Evolutionary conservation across 2,329 filamentous ascomycete species (phyloP), one percentile per base, ranked within the genome.

Genomic region (Fusarium oxysporum): DNA sequence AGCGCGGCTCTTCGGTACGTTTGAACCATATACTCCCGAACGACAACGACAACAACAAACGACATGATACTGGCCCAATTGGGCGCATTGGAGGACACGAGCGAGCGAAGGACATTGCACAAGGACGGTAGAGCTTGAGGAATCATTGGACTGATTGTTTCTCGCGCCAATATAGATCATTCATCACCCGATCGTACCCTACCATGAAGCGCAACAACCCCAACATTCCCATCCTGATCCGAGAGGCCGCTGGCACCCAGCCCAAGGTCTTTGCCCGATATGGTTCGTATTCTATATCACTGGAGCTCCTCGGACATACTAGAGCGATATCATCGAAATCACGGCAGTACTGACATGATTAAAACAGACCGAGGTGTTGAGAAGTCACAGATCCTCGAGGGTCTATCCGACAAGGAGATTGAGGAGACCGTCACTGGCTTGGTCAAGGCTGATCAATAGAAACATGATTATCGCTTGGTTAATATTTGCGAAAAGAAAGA

Each of bases 151-250:
- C 76, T 75, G 68, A 76, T 66, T 48, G 35, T 30, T n/a, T 14
- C 61, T 37, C 40, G 61, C 59, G 28, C 37, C 57, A 53, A 56
- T 78, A 41, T 47, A 98, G 96, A 83, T 92, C 93, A 35, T 99
- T 99, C 85, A 88, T 99, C 76, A 92, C 92, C 74, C 91, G 94
- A 82, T 92, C 95, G 76, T 99, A 99, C 84, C 96, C 96, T 51
- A 96, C 93, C 68, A 98, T 99, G 96, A 99, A 99, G 91, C 97
- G 97, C 88, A 93, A 96, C 89, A 99, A 99, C 87, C 96, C 96
- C 64, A 87, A 93, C 83, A 95, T 90, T 54, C 96, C 96, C 61
- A 98, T 99, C 84, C 87, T 99, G 87, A 91, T 99, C 80, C 93
- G 96, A 81, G 96, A 98, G 87, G 96, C 96, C 59, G 86, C 90